Evolutionary conservation across 2,329 filamentous ascomycete species (phyloP), one percentile per base, ranked within the genome.

Genomic region (Colletotrichum somersetense): DNA sequence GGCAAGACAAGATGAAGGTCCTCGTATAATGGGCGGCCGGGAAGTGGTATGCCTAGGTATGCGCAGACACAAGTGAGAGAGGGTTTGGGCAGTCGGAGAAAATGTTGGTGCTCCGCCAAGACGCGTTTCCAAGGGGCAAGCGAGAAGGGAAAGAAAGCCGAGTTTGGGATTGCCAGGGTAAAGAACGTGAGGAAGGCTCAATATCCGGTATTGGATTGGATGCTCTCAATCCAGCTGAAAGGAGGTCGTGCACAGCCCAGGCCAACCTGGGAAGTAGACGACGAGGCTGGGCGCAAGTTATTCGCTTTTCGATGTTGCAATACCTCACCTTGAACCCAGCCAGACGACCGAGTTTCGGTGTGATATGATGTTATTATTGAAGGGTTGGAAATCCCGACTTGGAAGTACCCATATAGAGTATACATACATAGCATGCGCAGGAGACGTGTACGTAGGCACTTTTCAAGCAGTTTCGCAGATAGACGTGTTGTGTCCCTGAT

Each of bases 71-170:
- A 44, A 26, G 38, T 18, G 40, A 46, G 26, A 46, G 26, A 53
- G 66, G 53, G 38, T 23, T 44, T 44, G 26, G 53, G 23, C 33
- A 64, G 59, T 50, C 42, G 50, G 66, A 52, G 46, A 42, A 61
- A 38, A n/a, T 44, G 55, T 55, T 61, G 44, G 44, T 35, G 42
- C 52, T 48, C 8, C 35, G 55, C 63, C n/a, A 40, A 23, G 42
- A 55, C 57, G 56, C 65, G 58, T 67, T 55, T 62, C 16, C 18
- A 62, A 53, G 38, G 65, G 38, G 33, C 30, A 30, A 30, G 26
- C 33, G 46, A 52, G 20, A 20, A 50, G 59, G 44, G 12, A 30
- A 30, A 30, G 30, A 42, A 40, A 57, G 20, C 2, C 55, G 38
- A 56, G 55, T 23, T 40, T 7, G 35, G 55, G 23, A 40, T n/a